Evolutionary conservation across 352 stramenopile species (phyloP), one percentile per base, ranked within the genome.

Genomic region (Globisporangium spinosum): DNA sequence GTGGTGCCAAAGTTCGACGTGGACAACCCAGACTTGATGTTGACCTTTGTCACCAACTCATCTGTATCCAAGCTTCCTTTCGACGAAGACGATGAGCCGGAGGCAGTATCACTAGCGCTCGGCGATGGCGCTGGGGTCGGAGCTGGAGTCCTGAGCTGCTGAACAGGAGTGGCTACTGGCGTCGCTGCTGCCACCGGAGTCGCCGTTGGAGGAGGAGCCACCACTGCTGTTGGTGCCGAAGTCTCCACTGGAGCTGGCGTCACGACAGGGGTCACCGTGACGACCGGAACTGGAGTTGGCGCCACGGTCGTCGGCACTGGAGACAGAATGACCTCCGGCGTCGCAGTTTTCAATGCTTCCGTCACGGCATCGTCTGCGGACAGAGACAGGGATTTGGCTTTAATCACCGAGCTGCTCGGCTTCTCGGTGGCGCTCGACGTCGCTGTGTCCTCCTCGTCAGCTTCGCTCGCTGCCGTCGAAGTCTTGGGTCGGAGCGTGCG

Each of bases 1-100:
- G 75, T 82, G 61, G 84, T 56, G 59, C 87, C 76, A 29, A 70
- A 70, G 34, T 10, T 34, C 7, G 40, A 27, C 2, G n/a, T 23
- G 6, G 25, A 0, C 6, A 83, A 67, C 10, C 65, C 67, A 0
- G 72, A 77, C 35, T 27, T 78, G 27, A 64, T 40, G n/a, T 45
- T 70, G 7, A 45, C 61, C 12, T 66, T 55, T 22, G 65, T 68
- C 2, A 65, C 47, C 15, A 72, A 27, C 25, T 68, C 58, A 2
- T 71, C 45, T 0, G 60, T 55, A 35, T 53, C 57, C 23, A 64
- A 15, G 43, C 45, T 62, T 0, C 59, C 27, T 10, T 40, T 57
- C 9, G 61, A 34, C 17, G 59, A 17, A 10, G 67, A 57, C 9
- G 61, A 55, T 9, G 68, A 58, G 0, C 55, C 70, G 2, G 60